phyloP scores from a whole-genome alignment of 2,329 filamentous ascomycete genomes.

The Fusarium brevicatenulatum region DNA sequence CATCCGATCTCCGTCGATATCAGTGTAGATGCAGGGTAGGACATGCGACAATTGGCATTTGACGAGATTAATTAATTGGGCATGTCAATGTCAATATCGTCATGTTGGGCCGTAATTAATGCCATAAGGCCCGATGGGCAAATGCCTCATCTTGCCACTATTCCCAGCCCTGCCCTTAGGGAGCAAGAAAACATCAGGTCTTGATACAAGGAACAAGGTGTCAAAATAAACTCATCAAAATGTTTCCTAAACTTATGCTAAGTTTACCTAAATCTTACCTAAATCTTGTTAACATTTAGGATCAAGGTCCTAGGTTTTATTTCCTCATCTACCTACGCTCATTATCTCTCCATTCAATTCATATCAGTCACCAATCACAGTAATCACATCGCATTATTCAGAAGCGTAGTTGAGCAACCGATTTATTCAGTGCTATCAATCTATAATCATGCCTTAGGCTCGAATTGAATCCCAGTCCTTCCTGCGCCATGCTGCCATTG shows the following conservation, averaged over 20 bases:
- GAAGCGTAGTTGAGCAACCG: conserved; percentile 5
- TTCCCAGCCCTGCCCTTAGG: neutral
- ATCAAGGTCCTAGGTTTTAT: too few species aligned
- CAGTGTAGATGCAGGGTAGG: neutral
- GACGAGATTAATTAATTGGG: neutral
- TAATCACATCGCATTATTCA: neutral
- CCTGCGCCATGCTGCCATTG: conserved; percentile 42
- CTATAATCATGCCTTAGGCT: conserved; percentile 20
- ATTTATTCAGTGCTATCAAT: conserved; percentile 36
- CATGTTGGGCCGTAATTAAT: neutral
- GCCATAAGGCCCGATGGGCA: neutral
- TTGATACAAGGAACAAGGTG: too few species aligned
- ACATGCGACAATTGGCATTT: neutral
- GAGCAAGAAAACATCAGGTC: too few species aligned
- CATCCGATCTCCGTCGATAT: neutral
- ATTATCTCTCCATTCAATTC: too few species aligned
- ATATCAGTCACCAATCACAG: neutral
- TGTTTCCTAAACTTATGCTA: too few species aligned
- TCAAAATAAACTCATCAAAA: too few species aligned
- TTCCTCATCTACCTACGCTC: too few species aligned
- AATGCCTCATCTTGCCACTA: neutral
- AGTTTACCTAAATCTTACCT: too few species aligned
- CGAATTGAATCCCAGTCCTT: conserved; percentile 29
- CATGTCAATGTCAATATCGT: neutral
- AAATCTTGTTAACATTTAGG: too few species aligned